Base-by-base conservation (phyloP, 305 asterid species). In the Solanum hybrid region DNA sequence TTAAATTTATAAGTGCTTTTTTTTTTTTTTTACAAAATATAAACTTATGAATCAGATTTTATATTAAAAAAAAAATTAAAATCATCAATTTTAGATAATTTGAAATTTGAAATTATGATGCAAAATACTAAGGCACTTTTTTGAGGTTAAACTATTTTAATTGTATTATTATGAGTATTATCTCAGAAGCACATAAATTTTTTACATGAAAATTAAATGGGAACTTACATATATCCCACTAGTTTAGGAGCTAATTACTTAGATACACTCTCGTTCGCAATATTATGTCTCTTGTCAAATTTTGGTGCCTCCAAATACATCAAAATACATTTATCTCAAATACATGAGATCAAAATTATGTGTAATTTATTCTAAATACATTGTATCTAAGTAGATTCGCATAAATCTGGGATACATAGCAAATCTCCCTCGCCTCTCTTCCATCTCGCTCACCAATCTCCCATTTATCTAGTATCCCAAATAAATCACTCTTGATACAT, bases 301-400 rank as follows among this genome's bases (percentile, higher is more conserved):
- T 56, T 56, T 56, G 24, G 10, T 17, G 4, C 2, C 10, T 2
- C 2, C 10, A 16, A 56, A 16, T 56, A 51, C n/a, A 0, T 5
- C 20, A 3, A 51, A 2, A 51, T 16, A 56, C 66, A 1, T 17
- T 20, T 56, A 56, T 56, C 2, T 17, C 10, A 4, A 56, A 17
- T 17, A 20, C 4, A 56, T 17, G 69, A 0, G 3, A 0, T 6
- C 4, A 0, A 17, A 17, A 56, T 56, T 56, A 56, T 0, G 10
- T 56, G 0, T 17, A 1, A 17, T 17, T 56, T 17, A 2, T 17
- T 56, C 1, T 17, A 6, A 0, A 17, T 56, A 56, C 2, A 56
- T 56, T 56, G 24, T 56, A 7, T 56, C 24, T 1, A 56, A 56
- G 0, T 56, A 17, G 4, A 56, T 56, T 17, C 4, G 0, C 69